Evolutionary conservation across 2,329 filamentous ascomycete species (phyloP).

Genomic region (Xylogone sp.): DNA sequence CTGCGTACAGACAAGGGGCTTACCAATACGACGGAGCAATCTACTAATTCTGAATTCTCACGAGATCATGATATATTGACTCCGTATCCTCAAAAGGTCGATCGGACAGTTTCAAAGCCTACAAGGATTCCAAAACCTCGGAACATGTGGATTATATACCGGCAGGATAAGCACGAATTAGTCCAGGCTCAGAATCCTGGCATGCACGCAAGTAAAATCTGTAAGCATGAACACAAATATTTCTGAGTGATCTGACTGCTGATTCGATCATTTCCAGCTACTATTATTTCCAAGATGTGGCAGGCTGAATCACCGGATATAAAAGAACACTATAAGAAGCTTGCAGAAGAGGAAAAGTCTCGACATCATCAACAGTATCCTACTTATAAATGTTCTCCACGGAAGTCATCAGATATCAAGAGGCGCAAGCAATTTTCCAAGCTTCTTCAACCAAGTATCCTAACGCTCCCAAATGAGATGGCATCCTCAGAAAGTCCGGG

Average conservation of each 20-base stretch:
- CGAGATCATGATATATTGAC: not conserved
- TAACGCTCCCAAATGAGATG: no score
- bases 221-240: conserved; percentile 3
- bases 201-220: conserved; percentile 6
- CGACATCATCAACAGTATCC: conserved; percentile 6
- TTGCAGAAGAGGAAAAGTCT: conserved; percentile 4
- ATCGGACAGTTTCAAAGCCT: not conserved
- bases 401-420: conserved; percentile 10
- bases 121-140: conserved; percentile 3
- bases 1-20: not conserved
- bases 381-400: conserved; percentile 7
- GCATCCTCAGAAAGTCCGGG: no score
- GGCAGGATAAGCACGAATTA: conserved; percentile 2
- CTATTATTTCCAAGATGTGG: conserved; percentile 8
- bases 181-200: conserved; percentile 4
- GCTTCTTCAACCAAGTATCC: not conserved
- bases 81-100: not conserved
- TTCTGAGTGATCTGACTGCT: not conserved
- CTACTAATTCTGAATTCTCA: not conserved
- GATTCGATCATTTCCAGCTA: conserved; percentile 3
- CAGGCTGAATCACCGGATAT: conserved; percentile 1
- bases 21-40: not conserved
- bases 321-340: conserved; percentile 2
- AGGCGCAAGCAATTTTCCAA: conserved; percentile 3
- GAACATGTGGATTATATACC: conserved; percentile 7